A percentile compares a stretch with the other conserved stretches of the same genome.
Conservation (phyloP, 2,329 filamentous ascomycete species). For the Fusarium pininemorale region DNA sequence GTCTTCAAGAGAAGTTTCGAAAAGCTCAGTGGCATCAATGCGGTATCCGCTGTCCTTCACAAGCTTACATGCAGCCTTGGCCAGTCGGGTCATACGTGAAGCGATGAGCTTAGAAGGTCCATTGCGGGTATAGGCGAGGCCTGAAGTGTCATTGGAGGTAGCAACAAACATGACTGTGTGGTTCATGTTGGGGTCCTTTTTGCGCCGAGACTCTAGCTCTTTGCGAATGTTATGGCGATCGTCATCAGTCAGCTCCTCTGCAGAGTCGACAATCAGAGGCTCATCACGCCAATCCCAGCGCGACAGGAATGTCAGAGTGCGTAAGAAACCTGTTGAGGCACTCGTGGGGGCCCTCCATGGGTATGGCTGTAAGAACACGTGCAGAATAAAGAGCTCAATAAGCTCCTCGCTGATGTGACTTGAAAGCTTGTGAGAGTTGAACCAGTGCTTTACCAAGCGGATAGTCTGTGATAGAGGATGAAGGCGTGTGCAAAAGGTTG, state of each 20-base stretch:
- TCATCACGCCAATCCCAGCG: constrained; percentile 92
- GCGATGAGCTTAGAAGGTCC: constrained; percentile 84
- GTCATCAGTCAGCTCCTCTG: constrained; percentile 68
- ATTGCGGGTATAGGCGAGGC: constrained; percentile 79
- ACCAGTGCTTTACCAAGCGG: constrained; percentile 89
- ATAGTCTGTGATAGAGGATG: constrained; percentile 83
- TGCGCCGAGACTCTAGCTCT: constrained; percentile 84
- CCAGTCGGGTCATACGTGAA: constrained; percentile 81
- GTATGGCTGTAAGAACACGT: constrained; percentile 81
- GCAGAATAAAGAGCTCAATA: constrained; percentile 82
- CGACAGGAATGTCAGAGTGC: constrained; percentile 81
- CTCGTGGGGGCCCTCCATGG: constrained; percentile 84
- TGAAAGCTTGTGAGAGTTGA: constrained; percentile 80
- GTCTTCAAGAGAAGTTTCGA: constrained; percentile 76
- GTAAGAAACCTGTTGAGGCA: constrained; percentile 80
- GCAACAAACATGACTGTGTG: constrained; percentile 82
- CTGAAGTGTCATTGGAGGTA: constrained; percentile 79
- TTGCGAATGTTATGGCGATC: constrained; percentile 72
- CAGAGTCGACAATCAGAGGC: constrained; percentile 79
- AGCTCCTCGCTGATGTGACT: constrained; percentile 81
- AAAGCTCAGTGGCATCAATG: constrained; percentile 66
- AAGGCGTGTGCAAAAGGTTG: constrained; percentile 82
- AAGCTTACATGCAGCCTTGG: constrained; percentile 76
- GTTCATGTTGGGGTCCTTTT: constrained; percentile 89
- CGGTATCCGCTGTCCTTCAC: constrained; percentile 62